Evolutionary conservation across 78 protist species (phyloP).

Genomic region (Acrasis kona): DNA sequence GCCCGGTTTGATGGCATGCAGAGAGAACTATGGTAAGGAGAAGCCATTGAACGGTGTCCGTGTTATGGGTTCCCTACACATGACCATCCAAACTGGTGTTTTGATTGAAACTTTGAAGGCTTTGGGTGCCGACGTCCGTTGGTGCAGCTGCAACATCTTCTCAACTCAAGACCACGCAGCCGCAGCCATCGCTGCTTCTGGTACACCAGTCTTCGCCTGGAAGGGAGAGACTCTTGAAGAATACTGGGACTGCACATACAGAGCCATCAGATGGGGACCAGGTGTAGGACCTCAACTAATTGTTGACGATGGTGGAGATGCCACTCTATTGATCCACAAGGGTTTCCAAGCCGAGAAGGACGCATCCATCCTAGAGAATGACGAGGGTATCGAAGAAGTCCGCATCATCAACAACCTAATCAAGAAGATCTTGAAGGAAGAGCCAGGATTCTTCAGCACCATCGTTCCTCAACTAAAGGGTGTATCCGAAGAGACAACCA

Average conservation of each 20-base stretch:
- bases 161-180: slow-evolving; percentile 88
- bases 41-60: slow-evolving; percentile 90
- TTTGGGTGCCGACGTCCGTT: slow-evolving; percentile 94
- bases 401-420: background rate
- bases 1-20: slow-evolving; percentile 97
- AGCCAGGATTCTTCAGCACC: background rate
- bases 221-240: slow-evolving; percentile 98
- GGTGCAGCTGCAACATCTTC: slow-evolving; percentile 99
- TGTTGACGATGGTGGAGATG: slow-evolving; percentile 99
- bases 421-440: background rate
- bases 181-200: slow-evolving; percentile 81
- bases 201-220: slow-evolving; percentile 95
- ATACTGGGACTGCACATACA: slow-evolving; percentile 90
- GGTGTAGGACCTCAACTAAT: slow-evolving; percentile 77
- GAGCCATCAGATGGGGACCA: slow-evolving; percentile 54
- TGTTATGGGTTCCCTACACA: slow-evolving; percentile 97
- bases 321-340: slow-evolving; percentile 55
- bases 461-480: slow-evolving; percentile 49
- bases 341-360: slow-evolving; percentile 26
- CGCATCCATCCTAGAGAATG: slow-evolving; percentile 27
- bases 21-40: slow-evolving; percentile 78
- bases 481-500: slow-evolving; percentile 99
- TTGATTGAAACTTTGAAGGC: slow-evolving; percentile 73
- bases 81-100: slow-evolving; percentile 98
- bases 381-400: background rate